Conservation (phyloP, 176 grass and related monocot genomes). For the Phoenix roebelenii region DNA sequence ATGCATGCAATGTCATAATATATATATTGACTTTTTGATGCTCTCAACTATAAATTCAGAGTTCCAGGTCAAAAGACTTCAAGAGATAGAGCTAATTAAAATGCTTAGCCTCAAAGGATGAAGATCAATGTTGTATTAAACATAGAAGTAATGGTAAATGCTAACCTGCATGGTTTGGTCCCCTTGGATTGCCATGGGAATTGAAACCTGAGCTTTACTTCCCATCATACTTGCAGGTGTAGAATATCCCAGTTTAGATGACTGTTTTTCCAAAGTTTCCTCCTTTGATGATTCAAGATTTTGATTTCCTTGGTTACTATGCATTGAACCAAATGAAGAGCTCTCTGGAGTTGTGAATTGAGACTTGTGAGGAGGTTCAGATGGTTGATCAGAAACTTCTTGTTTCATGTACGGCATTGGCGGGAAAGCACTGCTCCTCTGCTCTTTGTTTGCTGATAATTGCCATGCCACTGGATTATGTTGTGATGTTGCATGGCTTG, state of each 20-base stretch:
- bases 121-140: not conserved
- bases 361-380: slow-evolving; percentile 23
- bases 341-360: slow-evolving; percentile 1
- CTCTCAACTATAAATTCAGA: too few relatives aligned
- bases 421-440: slow-evolving; percentile 36
- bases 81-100: too few relatives aligned
- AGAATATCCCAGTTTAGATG: slow-evolving; percentile 19
- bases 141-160: slow-evolving; percentile 14
- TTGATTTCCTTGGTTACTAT: slow-evolving; percentile 48
- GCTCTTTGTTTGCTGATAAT: slow-evolving; percentile 42
- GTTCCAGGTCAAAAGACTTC: too few relatives aligned
- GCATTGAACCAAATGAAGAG: slow-evolving; percentile 31
- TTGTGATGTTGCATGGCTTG: slow-evolving; percentile 21
- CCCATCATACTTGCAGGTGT: slow-evolving; percentile 25
- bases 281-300: slow-evolving; percentile 34
- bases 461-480: slow-evolving; percentile 35
- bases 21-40: too few relatives aligned
- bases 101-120: too few relatives aligned
- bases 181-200: slow-evolving; percentile 28
- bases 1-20: too few relatives aligned
- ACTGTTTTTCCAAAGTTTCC: slow-evolving; percentile 31
- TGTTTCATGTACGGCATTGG: slow-evolving; percentile 43
- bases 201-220: slow-evolving; percentile 31
- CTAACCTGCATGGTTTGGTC: slow-evolving; percentile 59
- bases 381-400: slow-evolving; percentile 32